phyloP scores from a whole-genome alignment of 176 grass and related monocot species.

The Tillandsia fasciculata region DNA sequence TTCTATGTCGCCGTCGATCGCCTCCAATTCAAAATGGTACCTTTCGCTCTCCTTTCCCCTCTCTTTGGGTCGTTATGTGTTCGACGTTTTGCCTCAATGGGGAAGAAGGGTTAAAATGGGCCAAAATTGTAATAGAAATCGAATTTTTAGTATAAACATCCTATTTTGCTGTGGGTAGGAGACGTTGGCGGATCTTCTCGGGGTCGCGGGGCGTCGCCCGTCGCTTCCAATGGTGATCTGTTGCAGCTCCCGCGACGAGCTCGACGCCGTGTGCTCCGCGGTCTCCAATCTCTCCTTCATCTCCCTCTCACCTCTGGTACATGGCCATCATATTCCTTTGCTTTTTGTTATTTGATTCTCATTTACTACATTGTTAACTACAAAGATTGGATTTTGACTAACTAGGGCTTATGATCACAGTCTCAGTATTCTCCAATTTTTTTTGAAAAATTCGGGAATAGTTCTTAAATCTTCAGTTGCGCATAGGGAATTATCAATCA shows the following conservation, averaged over 20 bases:
- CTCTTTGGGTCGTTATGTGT: not conserved
- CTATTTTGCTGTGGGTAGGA: constrained; percentile 27
- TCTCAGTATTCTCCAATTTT: not conserved
- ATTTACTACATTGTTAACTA: not conserved
- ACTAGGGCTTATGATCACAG: too few relatives aligned
- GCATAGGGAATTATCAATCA: too few relatives aligned
- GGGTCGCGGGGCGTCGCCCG: constrained; percentile 40
- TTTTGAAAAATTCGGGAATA: not conserved
- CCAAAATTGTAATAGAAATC: not conserved
- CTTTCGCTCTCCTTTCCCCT: not conserved
- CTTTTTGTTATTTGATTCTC: not conserved
- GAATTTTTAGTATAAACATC: too few relatives aligned
- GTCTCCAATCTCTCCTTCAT: constrained; percentile 64
- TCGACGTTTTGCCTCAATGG: not conserved
- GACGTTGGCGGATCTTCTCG: constrained; percentile 76
- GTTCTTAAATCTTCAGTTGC: too few relatives aligned
- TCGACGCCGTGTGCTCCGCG: constrained; percentile 58
- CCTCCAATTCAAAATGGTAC: constrained; percentile 71
- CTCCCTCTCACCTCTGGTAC: constrained; percentile 58
- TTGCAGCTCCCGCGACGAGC: constrained; percentile 76
- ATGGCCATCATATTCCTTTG: constrained; percentile 1
- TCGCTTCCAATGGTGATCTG: constrained; percentile 55
- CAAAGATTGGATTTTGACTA: not conserved
- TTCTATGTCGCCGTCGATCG: constrained; percentile 77
- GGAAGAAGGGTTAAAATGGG: not conserved